Percentiles rank a stretch among this genome's conserved stretches.
Conservation (phyloP, 2,329 filamentous ascomycete genomes). For the Myriangium duriaei region DNA sequence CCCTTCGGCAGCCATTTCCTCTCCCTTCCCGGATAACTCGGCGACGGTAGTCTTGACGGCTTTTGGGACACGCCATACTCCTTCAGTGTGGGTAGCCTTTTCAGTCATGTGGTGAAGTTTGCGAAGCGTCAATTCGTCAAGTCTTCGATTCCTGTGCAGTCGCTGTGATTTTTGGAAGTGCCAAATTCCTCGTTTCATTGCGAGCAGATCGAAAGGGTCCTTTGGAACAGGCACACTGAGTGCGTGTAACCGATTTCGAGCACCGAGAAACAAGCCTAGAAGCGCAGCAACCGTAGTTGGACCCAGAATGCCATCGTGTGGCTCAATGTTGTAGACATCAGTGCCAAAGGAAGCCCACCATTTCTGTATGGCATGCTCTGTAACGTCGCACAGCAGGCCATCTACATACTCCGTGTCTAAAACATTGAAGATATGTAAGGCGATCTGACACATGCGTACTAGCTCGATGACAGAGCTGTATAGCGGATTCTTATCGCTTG, state of each 20-base stretch:
- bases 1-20: slow-evolving; percentile 92
- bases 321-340: slow-evolving; percentile 85
- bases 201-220: slow-evolving; percentile 77
- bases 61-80: slow-evolving; percentile 75
- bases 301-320: slow-evolving; percentile 81
- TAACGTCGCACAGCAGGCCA: slow-evolving; percentile 83
- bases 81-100: slow-evolving; percentile 78
- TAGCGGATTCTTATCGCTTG: slow-evolving; percentile 68
- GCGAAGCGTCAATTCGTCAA: slow-evolving; percentile 75
- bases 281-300: slow-evolving; percentile 83
- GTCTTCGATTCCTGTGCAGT: slow-evolving; percentile 59
- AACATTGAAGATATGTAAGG: slow-evolving; percentile 76
- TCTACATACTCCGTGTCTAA: slow-evolving; percentile 82
- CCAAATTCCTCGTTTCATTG: slow-evolving; percentile 69
- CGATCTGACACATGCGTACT: slow-evolving; percentile 81
- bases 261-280: slow-evolving; percentile 77
- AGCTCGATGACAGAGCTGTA: slow-evolving; percentile 72
- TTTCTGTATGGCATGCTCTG: slow-evolving; percentile 76
- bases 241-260: slow-evolving; percentile 76
- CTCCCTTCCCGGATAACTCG: slow-evolving; percentile 84
- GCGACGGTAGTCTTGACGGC: slow-evolving; percentile 92
- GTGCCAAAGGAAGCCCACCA: slow-evolving; percentile 95
- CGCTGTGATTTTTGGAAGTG: slow-evolving; percentile 87
- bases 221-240: slow-evolving; percentile 75
- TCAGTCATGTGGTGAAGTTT: slow-evolving; percentile 72